Evolutionary conservation across 2,329 filamentous ascomycete species (phyloP), one percentile per base, ranked within the genome.

Genomic region (Colletotrichum kahawae): DNA sequence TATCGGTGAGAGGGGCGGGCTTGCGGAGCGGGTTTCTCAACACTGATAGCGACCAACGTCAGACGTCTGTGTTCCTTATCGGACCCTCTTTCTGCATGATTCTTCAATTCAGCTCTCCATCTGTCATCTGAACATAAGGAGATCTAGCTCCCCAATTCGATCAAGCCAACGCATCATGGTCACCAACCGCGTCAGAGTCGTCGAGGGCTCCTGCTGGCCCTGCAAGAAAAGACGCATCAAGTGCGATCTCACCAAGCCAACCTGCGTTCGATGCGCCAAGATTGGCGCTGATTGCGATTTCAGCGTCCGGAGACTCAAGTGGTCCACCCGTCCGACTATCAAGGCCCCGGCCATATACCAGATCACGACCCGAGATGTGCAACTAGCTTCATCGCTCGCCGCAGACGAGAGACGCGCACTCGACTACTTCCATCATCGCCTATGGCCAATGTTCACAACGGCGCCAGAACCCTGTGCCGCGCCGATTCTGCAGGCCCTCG

Each of bases 191-290:
- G 24, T 64, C 34, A 63, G 70, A 18, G 48, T 74, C 21, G 71
- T 70, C 10, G 71, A 74, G 73, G 85, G 85, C 9, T 86, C 85
- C 10, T 87, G 85, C 76, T 87, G 85, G 85, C 81, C 83, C 13
- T 78, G 75, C 76, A 80, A 80, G 67, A 70, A 76, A 48, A 80
- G 83, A 31, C 82, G 82, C 74, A 81, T 84, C 78, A 85, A 84
- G 76, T 77, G 75, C 65, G 83, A 85, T 68, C 83, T 84, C 77
- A 78, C 77, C 51, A 79, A 79, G 33, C 83, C 83, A 5, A 75
- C 73, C 6, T 85, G 83, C 70, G 68, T 77, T 38, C 81, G 83
- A 66, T 85, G 83, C 76, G 77, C 75, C 48, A 77, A 77, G 51
- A 65, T 67, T 18, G 66, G 70, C 3, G 67, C 71, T 7, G 66